Base-by-base conservation (phyloP, 2,329 filamentous ascomycete species). In the Stromatinia cepivora region DNA sequence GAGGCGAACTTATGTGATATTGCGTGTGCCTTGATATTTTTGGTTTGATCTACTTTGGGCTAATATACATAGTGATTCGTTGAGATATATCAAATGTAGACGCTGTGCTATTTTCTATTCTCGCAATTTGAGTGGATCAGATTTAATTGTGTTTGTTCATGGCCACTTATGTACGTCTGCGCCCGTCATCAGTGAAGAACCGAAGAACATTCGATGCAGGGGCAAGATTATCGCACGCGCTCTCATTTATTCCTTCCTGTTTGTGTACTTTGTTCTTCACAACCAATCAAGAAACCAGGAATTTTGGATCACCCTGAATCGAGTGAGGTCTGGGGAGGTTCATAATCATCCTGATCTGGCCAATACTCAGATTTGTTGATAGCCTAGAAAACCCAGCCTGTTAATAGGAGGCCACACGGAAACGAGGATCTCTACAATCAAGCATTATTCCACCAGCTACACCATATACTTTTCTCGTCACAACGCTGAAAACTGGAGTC, bases 391-490 rank as follows among this genome's bases (percentile, higher is more conserved):
- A 8, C 15, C 15, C 4, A 6, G 7, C 28, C 4, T 46, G 1
- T 34, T 25, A 31, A 28, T 31, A n/a, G 57, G 3, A 90, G 8
- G 86, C 86, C 17, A 90, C 83, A 58, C 87, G 83, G 81, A 86
- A 85, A 42, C 85, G 80, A 0, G 88, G 87, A 68, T 89, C 85
- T 22, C 88, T 82, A 66, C 83, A 86, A 57, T 88, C 87, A 0
- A 89, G 79, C 87, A 90, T 90, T 22, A 90, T 80, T 0, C 86
- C 87, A 0, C 88, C 88, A 1, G 88, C 88, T 1, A 90, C 87
- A 5, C 88, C 88, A 73, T 87, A 90, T 1, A 84, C 85, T 61
- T 86, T 84, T 8, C 88, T 81, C 0, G 86, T 85, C 6, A 90
- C 82, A n/a, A 90, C 85, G 68, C 81, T 86, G 79, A 90, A 90